Evolutionary conservation across 108 stramenopile species (phyloP), one percentile per base, ranked within the genome.

Genomic region (Epithemia pelagica): DNA sequence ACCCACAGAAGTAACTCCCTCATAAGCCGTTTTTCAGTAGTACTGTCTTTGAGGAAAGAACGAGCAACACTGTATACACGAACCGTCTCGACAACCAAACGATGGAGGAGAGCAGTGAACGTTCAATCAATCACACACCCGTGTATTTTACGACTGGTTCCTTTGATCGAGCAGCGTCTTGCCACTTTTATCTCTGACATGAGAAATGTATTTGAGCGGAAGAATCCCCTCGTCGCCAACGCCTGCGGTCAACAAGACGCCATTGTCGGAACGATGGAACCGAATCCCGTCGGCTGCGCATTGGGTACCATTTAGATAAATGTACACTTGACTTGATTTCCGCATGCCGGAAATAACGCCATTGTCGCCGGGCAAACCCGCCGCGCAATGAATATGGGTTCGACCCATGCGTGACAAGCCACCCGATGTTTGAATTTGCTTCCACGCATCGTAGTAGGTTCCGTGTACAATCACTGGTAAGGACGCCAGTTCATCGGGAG

Each of bases 281-380:
- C 67, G 66, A 67, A 92, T 85, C 19, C 68, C 75, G 65, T 82
- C 87, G 23, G 54, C 53, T n/a, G 86, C 78, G 68, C 91, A 92
- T 60, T 67, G 65, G 20, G 37, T 55, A 1, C 81, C 76, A 67
- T 88, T 67, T 0, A 92, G 54, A 64, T 78, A 92, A 31, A 92
- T 85, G 65, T 84, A 86, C 23, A 89, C 75, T 58, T 84, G 64
- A 52, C 78, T 77, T 0, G 73, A 65, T 32, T 69, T 57, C 60
- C 91, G 82, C 91, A 92, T 92, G 25, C 91, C 91, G 18, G 91
- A 92, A 64, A 89, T 86, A 20, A 89, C 88, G 20, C 79, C 66
- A n/a, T 64, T 54, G 20, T 75, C 79, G 0, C 58, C 64, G 23
- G 84, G 86, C 66, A 92, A 30, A 18, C 91, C 91, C 1, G 77